These are phyloP conservation scores for Ustilago cynodontis DNA, from an alignment of 1,284 basidiomycete species.

Conservation along the genomic window DNA sequence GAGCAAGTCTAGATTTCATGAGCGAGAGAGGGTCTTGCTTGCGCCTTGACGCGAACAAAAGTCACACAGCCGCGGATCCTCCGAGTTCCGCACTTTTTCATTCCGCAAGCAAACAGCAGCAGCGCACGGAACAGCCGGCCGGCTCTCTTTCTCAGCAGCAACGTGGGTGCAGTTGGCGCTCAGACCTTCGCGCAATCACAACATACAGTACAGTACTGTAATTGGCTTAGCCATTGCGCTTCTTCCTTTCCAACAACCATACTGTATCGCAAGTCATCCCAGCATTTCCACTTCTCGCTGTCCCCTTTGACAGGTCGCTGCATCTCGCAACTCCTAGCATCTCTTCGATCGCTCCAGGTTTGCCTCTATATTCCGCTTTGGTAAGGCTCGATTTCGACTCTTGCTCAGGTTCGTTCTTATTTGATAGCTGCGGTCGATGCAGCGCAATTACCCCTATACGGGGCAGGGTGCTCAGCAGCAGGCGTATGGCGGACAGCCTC, in stretches of 20 bases:
- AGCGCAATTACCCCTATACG: constrained; percentile 32
- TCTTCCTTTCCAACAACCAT: not conserved
- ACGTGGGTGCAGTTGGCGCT: not conserved
- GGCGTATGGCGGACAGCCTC: constrained; percentile 35
- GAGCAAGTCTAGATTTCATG: not conserved
- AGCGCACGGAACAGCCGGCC: not conserved
- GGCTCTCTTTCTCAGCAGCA: not conserved
- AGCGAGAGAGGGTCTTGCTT: not conserved
- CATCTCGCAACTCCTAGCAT: not conserved
- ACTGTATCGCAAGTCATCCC: not conserved
- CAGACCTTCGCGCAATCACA: not conserved
- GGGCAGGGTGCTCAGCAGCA: constrained; percentile 21
- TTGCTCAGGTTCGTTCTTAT: not conserved
- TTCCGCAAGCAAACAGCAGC: not conserved
- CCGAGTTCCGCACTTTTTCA: constrained; percentile 10
- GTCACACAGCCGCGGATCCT: not conserved
- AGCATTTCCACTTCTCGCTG: not conserved
- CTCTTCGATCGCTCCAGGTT: not conserved
- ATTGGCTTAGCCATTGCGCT: not conserved
- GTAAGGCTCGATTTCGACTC: not conserved
- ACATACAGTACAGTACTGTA: too few species aligned
- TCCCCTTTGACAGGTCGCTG: not conserved
- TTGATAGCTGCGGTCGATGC: constrained; percentile 19
- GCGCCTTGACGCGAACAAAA: not conserved
- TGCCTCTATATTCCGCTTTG: not conserved